Evolutionary conservation across 768 basidiomycete species (phyloP).

Genomic region (Boletus patriciae): DNA sequence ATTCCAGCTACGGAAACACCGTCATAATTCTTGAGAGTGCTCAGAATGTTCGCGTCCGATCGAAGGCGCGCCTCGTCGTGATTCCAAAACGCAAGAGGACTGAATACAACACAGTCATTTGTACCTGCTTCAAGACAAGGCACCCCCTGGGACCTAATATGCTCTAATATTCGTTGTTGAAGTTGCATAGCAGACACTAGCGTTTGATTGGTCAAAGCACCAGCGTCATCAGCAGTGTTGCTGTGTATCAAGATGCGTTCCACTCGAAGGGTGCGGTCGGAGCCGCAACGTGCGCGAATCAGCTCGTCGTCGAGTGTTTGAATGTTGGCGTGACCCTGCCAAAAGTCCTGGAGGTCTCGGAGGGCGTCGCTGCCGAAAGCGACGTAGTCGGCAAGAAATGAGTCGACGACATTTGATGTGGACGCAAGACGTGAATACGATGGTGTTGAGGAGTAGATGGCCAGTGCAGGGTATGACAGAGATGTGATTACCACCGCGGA

Average conservation of each 20-base stretch:
- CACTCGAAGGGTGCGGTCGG: slow-evolving; percentile 67
- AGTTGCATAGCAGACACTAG: slow-evolving; percentile 64
- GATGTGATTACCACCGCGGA: slow-evolving; percentile 87
- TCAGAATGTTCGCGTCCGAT: slow-evolving; percentile 55
- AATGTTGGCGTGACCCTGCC: slow-evolving; percentile 64
- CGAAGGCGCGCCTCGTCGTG: slow-evolving; percentile 55
- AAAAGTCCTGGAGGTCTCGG: slow-evolving; percentile 67
- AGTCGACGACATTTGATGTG: slow-evolving; percentile 59
- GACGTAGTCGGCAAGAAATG: slow-evolving; percentile 54
- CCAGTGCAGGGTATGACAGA: slow-evolving; percentile 87
- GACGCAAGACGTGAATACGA: slow-evolving; percentile 56
- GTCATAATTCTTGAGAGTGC: slow-evolving; percentile 58
- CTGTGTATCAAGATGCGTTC: slow-evolving; percentile 76
- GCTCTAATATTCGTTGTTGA: slow-evolving; percentile 54
- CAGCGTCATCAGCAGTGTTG: slow-evolving; percentile 39
- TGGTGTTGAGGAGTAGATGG: slow-evolving; percentile 75
- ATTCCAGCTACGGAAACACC: slow-evolving; percentile 58
- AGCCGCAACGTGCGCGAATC: slow-evolving; percentile 67
- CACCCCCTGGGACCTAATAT: slow-evolving; percentile 39
- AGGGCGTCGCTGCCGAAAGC: slow-evolving; percentile 54
- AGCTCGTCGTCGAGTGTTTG: slow-evolving; percentile 69
- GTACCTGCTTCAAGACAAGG: slow-evolving; percentile 55
- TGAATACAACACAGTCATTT: slow-evolving; percentile 66
- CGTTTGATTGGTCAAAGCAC: slow-evolving; percentile 59
- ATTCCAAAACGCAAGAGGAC: slow-evolving; percentile 75